Evolutionary conservation across 129 eudicot species (phyloP).

Genomic region (Erigeron canadensis): DNA sequence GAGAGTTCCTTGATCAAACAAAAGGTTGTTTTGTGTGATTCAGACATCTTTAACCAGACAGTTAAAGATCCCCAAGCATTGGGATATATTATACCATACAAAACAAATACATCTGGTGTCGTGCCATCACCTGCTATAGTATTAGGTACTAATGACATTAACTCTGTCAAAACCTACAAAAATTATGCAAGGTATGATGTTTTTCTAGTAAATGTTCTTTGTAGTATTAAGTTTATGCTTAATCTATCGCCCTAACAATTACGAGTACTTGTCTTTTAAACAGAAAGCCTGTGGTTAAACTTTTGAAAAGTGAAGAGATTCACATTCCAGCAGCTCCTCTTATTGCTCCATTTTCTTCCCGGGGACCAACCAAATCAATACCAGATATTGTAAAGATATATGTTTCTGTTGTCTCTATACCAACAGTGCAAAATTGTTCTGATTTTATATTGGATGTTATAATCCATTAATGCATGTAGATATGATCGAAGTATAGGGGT

Average conservation of each 20-base stretch:
- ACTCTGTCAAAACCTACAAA: not conserved
- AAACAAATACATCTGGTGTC: not conserved
- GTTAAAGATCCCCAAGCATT: not conserved
- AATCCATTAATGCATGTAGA: no score
- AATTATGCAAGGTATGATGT: conserved; percentile 4
- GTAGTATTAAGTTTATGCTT: not conserved
- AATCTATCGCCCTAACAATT: not conserved
- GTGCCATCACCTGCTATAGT: not conserved
- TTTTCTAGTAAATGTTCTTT: not conserved
- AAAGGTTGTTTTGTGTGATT: conserved; percentile 7
- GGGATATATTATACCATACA: not conserved
- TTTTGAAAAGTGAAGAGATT: not conserved
- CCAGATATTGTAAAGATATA: no score
- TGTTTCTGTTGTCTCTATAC: no score
- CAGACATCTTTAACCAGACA: not conserved
- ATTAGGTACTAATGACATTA: not conserved
- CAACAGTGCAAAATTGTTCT: no score
- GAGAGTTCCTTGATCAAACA: not conserved
- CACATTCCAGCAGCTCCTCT: no score
- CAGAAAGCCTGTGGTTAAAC: no score
- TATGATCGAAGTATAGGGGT: no score
- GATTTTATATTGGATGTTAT: no score
- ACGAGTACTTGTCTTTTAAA: no score
- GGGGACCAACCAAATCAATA: not conserved
- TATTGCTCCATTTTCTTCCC: no score